Evolutionary conservation across 2,329 filamentous ascomycete species (phyloP).

Genomic region (Biscogniauxia mediterranea): DNA sequence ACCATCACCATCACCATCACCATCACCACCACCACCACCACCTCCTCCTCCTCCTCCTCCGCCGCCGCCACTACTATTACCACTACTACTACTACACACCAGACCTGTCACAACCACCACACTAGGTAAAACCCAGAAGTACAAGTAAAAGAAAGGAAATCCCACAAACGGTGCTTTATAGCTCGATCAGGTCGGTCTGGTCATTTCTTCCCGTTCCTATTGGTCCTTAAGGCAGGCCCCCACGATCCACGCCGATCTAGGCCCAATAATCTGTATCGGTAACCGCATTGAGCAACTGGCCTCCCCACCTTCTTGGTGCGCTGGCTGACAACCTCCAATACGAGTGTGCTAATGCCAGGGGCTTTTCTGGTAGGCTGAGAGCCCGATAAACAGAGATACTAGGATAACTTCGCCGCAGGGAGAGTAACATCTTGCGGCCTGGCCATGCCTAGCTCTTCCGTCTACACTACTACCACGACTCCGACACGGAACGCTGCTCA

Average conservation of each 20-base stretch:
- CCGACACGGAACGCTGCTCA: slow-evolving; percentile 10
- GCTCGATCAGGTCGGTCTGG: neutral
- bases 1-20: no score
- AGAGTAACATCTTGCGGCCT: slow-evolving; percentile 5
- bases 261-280: neutral
- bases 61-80: no score
- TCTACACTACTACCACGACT: slow-evolving; percentile 7
- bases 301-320: neutral
- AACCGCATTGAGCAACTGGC: neutral
- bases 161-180: neutral
- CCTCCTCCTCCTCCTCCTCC: no score
- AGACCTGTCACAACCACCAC: no score
- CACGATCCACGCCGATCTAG: neutral
- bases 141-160: no score
- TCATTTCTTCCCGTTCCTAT: neutral
- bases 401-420: neutral
- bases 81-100: no score
- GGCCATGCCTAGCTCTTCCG: slow-evolving; percentile 1
- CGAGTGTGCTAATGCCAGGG: neutral
- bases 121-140: no score
- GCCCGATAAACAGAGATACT: neutral
- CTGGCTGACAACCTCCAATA: neutral
- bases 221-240: neutral
- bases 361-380: neutral
- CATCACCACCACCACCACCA: no score